Base-by-base conservation (phyloP, 2,329 filamentous ascomycete genomes). In the Fusarium luffae region DNA sequence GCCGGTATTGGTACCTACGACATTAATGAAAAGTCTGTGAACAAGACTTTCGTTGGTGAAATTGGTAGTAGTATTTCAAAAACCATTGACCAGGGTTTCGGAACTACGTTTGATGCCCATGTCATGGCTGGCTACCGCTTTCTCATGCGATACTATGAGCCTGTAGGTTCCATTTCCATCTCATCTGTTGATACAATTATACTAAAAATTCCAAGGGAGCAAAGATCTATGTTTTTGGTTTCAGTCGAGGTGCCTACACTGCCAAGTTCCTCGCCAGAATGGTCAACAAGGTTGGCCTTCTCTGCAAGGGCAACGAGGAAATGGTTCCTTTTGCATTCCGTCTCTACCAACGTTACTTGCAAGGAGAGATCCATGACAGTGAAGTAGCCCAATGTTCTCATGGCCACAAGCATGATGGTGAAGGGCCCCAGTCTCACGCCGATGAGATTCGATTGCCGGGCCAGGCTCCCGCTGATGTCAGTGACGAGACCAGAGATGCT, bases 211-310 rank as follows among this genome's bases (percentile, higher is more conserved):
- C 10, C 1, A 27, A 84, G 73, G 83, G 80, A 1, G 84, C 85
- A 66, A 82, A 82, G 50, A 85, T 87, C 34, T 87, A 86, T 68
- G 83, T 87, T 70, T 86, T 87, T 49, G 85, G 85, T 14, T 87
- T 87, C 71, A 84, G 81, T 10, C 82, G 85, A 23, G 85, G 85
- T 4, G 84, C 85, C 14, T 86, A 84, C 68, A 85, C 83, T 2
- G 85, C 85, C n/a, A 82, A 82, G 23, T 85, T 86, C 69, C 79
- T 87, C 2, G 82, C 85, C 0, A 80, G 83, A 47, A 86, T 86
- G 85, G 75, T 87, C 42, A 77, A 84, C 58, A 80, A 79, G 5
- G 80, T 86, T 13, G 85, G 83, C 0, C 77, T 87, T 0, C 78
- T 87, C 8, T 85, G 82, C 50, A 81, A 82, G 48, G 84, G 85